phyloP scores from a whole-genome alignment of 208 protist genomes.

The Wallacemonas sp. region DNA sequence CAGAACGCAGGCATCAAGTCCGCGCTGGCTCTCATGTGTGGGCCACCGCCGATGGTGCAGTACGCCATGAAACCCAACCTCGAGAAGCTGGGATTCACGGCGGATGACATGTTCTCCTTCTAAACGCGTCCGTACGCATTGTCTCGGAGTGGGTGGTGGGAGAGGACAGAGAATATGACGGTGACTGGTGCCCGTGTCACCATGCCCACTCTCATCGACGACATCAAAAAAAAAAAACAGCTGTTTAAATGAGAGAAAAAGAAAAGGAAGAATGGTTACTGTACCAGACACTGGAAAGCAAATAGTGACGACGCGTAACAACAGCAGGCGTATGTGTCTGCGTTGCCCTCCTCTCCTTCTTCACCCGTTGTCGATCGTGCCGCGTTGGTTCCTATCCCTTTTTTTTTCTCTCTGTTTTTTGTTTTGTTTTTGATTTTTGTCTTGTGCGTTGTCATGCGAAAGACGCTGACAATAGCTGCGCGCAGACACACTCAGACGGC shows the following conservation, averaged over 20 bases:
- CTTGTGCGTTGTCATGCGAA: too few species aligned
- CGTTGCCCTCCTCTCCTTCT: too few species aligned
- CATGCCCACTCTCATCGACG: background rate
- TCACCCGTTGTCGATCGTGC: too few species aligned
- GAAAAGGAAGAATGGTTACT: background rate
- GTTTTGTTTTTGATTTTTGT: slow-evolving; percentile 1
- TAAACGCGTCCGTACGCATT: too few species aligned
- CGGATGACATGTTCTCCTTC: slow-evolving; percentile 68
- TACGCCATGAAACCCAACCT: slow-evolving; percentile 82
- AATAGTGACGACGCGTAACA: too few species aligned
- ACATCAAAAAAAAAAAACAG: slow-evolving; percentile 7
- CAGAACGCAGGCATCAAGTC: slow-evolving; percentile 28
- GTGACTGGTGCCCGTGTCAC: background rate
- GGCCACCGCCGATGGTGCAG: slow-evolving; percentile 85
- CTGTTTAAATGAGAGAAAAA: slow-evolving; percentile 9
- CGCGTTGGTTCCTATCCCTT: background rate
- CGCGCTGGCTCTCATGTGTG: slow-evolving; percentile 81
- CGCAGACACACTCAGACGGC: too few species aligned
- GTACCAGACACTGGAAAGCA: too few species aligned
- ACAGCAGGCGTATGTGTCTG: too few species aligned
- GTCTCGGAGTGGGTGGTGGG: too few species aligned
- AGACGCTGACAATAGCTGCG: too few species aligned
- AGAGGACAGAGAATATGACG: background rate
- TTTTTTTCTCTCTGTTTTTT: slow-evolving; percentile 14
- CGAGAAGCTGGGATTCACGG: slow-evolving; percentile 67